phyloP scores from a whole-genome alignment of 345 rosid species.

The Corchorus olitorius region DNA sequence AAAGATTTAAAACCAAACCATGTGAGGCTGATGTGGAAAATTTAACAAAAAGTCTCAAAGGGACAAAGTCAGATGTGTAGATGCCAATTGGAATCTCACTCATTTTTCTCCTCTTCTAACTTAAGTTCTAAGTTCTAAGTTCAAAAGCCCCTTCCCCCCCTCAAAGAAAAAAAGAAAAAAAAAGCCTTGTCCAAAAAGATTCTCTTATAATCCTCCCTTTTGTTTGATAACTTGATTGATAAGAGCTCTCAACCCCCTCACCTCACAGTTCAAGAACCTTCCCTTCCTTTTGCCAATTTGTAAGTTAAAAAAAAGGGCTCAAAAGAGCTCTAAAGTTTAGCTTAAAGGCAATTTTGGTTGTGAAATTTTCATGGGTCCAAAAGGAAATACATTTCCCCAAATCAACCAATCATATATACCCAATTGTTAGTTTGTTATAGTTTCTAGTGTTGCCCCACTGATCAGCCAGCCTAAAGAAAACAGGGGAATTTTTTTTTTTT shows the following conservation, averaged over 20 bases:
- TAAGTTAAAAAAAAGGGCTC: background rate
- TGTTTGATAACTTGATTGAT: slow-evolving; percentile 15
- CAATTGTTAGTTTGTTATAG: too few species aligned
- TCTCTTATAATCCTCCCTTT: background rate
- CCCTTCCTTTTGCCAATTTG: background rate
- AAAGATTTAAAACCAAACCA: slow-evolving; percentile 19
- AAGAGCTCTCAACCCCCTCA: slow-evolving; percentile 11
- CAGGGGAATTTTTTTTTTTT: too few species aligned
- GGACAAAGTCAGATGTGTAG: background rate
- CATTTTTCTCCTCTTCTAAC: too few species aligned
- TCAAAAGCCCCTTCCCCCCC: background rate
- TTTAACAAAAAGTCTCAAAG: background rate
- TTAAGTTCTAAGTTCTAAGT: too few species aligned
- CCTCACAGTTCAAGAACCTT: background rate
- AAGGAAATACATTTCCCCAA: background rate
- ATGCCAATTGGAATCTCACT: background rate
- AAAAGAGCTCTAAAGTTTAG: background rate
- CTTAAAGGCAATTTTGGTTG: background rate
- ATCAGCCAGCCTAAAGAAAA: background rate
- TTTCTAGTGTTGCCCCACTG: background rate
- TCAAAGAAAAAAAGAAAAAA: background rate
- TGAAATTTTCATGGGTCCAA: background rate
- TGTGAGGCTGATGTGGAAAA: slow-evolving; percentile 33
- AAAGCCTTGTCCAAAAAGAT: background rate
- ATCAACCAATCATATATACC: background rate